These are phyloP conservation scores for Actinomortierella ambigua DNA, from an alignment of 371 early-diverging fungal genomes.

Conservation along the genomic window DNA sequence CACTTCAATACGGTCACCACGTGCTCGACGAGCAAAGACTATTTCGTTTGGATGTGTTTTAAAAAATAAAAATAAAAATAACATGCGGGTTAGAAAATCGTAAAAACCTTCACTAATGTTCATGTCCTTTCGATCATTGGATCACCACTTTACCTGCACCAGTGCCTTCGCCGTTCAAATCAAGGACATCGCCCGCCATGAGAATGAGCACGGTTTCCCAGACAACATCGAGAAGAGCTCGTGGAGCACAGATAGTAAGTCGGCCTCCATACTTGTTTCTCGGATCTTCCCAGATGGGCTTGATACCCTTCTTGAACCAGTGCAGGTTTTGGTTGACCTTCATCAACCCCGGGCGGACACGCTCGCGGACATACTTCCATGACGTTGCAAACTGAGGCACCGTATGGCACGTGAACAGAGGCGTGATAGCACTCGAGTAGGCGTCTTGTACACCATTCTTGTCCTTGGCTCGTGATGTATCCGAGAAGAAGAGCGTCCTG, in stretches of 20 bases:
- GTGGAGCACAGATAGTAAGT: slow-evolving; percentile 48
- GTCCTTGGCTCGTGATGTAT: slow-evolving; percentile 49
- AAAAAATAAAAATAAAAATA: not conserved
- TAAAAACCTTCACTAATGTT: not conserved
- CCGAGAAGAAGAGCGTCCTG: slow-evolving; percentile 57
- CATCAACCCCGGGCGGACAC: slow-evolving; percentile 50
- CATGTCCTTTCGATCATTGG: not conserved
- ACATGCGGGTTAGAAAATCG: not conserved
- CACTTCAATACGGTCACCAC: slow-evolving; percentile 64
- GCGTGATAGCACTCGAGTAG: slow-evolving; percentile 54
- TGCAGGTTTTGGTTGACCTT: slow-evolving; percentile 56
- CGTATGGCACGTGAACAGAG: slow-evolving; percentile 54
- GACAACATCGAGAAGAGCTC: slow-evolving; percentile 48
- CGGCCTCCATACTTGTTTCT: slow-evolving; percentile 59
- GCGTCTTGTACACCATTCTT: slow-evolving; percentile 40
- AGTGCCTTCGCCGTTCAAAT: slow-evolving; percentile 40
- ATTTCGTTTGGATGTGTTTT: too few species aligned
- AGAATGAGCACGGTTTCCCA: slow-evolving; percentile 58
- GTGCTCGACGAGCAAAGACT: slow-evolving; percentile 50
- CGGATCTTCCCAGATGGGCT: slow-evolving; percentile 69
- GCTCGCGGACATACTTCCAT: slow-evolving; percentile 56
- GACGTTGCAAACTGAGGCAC: slow-evolving; percentile 59
- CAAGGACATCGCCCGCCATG: slow-evolving; percentile 58
- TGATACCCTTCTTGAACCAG: slow-evolving; percentile 58
- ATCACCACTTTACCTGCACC: slow-evolving; percentile 31